Percentiles rank a stretch among this genome's conserved stretches.
These are phyloP conservation scores for Lumnitzera littorea DNA, from an alignment of 345 rosid species.

Conservation along the genomic window DNA sequence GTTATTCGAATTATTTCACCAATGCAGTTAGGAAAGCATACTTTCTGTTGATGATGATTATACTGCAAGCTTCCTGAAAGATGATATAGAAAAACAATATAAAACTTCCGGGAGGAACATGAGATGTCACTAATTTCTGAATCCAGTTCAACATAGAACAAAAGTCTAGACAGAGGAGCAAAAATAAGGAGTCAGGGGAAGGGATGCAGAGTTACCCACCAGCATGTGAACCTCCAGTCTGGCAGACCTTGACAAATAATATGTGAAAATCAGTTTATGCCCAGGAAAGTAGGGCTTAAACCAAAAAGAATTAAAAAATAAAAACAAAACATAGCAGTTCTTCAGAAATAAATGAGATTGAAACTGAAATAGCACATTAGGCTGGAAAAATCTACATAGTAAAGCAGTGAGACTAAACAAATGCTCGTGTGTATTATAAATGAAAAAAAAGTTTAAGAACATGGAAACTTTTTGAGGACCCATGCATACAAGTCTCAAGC, in stretches of 20 bases:
- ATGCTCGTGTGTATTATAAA: too few species aligned
- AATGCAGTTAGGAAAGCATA: conserved; percentile 42
- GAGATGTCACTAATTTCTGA: too few species aligned
- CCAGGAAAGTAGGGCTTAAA: neutral
- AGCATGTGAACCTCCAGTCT: conserved; percentile 37
- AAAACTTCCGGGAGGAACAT: too few species aligned
- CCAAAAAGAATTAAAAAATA: neutral
- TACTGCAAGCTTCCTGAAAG: conserved; percentile 40
- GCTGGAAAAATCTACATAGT: too few species aligned
- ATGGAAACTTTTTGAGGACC: too few species aligned
- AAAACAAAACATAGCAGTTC: neutral
- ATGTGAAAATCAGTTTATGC: conserved; percentile 21
- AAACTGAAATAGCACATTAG: too few species aligned
- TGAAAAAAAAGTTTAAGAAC: too few species aligned
- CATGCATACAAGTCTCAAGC: too few species aligned
- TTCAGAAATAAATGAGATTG: neutral
- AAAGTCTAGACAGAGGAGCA: too few species aligned
- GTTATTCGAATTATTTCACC: conserved; percentile 55
- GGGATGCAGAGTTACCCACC: conserved; percentile 27
- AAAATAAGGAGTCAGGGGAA: too few species aligned
- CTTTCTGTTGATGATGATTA: conserved; percentile 17
- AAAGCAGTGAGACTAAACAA: too few species aligned
- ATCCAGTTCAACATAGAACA: too few species aligned
- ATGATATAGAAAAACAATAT: conserved; percentile 1
- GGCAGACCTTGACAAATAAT: conserved; percentile 35